Evolutionary conservation across 768 basidiomycete species (phyloP).

Genomic region (Boletus rubropictus): DNA sequence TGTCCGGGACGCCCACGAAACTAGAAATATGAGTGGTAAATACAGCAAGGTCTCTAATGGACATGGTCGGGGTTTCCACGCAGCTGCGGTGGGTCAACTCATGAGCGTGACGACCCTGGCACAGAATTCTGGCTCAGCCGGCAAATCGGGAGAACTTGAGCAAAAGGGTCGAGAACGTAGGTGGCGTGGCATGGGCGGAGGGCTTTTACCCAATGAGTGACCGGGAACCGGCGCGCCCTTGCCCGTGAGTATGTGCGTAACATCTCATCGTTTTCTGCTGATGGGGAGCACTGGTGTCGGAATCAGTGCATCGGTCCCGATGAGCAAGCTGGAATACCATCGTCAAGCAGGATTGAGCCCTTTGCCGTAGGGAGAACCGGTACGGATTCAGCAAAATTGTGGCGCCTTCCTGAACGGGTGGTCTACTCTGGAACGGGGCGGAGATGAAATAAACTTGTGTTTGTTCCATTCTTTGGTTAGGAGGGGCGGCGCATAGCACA

Average conservation of each 20-base stretch:
- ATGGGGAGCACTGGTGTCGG: constrained; percentile 4
- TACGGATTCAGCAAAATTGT: constrained; percentile 15
- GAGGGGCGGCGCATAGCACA: constrained; percentile 3
- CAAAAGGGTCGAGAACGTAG: constrained; percentile 14
- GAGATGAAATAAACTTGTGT: constrained; percentile 27
- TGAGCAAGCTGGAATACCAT: background rate
- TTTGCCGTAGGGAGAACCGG: constrained; percentile 24
- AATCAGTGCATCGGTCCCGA: constrained; percentile 22
- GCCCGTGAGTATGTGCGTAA: background rate
- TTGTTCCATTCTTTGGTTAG: constrained; percentile 20
- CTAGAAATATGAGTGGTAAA: constrained; percentile 1
- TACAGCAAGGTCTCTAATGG: constrained; percentile 15
- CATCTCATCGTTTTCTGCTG: background rate
- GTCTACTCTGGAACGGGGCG: constrained; percentile 14
- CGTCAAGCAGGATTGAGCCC: constrained; percentile 5
- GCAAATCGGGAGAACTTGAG: constrained; percentile 18
- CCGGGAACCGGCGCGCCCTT: constrained; percentile 10
- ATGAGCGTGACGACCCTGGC: constrained; percentile 22
- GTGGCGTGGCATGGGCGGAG: constrained; percentile 29
- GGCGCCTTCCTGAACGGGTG: constrained; percentile 18
- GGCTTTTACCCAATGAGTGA: constrained; percentile 3
- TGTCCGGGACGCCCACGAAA: background rate
- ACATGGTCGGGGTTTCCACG: constrained; percentile 17
- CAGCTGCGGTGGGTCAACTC: constrained; percentile 12
- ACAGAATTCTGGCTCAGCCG: constrained; percentile 5